Conservation (phyloP, 2,329 filamentous ascomycete species). For the Sporothrix pallida region DNA sequence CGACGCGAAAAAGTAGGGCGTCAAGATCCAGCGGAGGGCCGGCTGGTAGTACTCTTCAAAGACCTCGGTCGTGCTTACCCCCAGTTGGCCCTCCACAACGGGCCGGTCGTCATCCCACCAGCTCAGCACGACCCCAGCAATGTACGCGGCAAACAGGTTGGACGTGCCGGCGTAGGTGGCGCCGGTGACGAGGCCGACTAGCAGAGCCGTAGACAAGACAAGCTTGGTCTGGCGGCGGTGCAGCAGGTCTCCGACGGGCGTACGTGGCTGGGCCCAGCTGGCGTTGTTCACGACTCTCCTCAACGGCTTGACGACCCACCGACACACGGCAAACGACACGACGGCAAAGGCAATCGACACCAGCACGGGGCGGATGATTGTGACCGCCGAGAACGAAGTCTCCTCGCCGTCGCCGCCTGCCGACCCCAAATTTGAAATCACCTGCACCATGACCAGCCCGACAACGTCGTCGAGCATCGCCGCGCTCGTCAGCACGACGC, state of each 20-base stretch:
- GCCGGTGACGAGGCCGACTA: slow-evolving; percentile 57
- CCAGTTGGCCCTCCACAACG: no score
- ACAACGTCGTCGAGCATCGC: slow-evolving; percentile 85
- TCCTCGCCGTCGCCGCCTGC: slow-evolving; percentile 30
- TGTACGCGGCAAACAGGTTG: slow-evolving; percentile 66
- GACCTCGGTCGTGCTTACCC: no score
- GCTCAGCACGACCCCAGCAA: slow-evolving; percentile 62
- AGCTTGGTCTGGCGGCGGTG: slow-evolving; percentile 48
- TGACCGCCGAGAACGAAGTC: slow-evolving; percentile 41
- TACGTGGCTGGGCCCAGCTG: slow-evolving; percentile 40
- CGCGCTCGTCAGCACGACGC: slow-evolving; percentile 70
- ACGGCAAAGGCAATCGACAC: slow-evolving; percentile 59
- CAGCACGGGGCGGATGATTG: slow-evolving; percentile 53
- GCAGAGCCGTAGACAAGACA: slow-evolving; percentile 54
- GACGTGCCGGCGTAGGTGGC: slow-evolving; percentile 68
- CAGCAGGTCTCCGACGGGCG: slow-evolving; percentile 42
- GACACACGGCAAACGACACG: slow-evolving; percentile 54
- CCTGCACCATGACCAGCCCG: slow-evolving; percentile 76
- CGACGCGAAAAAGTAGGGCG: slow-evolving; percentile 75
- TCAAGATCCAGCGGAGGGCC: slow-evolving; percentile 59
- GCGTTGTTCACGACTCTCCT: slow-evolving; percentile 46
- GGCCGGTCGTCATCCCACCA: slow-evolving; percentile 60
- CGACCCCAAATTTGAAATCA: slow-evolving; percentile 69
- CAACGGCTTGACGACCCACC: slow-evolving; percentile 51
- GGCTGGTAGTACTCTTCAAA: slow-evolving; percentile 51